These are phyloP conservation scores for Trypanosoma theileri DNA, from an alignment of 208 protist species.

Conservation along the genomic window DNA sequence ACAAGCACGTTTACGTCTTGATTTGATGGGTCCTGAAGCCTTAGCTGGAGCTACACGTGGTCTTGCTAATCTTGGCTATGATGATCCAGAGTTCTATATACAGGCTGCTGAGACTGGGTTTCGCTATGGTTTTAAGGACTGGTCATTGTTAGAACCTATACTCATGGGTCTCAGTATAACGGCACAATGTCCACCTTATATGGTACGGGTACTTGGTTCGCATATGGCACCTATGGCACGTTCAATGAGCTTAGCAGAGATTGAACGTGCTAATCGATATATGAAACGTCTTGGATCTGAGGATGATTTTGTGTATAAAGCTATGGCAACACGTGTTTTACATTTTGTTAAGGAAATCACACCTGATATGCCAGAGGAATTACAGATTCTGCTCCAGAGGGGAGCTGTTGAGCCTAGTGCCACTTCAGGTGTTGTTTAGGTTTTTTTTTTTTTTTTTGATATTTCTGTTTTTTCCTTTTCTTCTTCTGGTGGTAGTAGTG, in stretches of 20 bases:
- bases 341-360: constrained; percentile 92
- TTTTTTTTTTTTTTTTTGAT: constrained; percentile 6
- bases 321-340: constrained; percentile 65
- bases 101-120: constrained; percentile 65
- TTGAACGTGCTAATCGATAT: constrained; percentile 87
- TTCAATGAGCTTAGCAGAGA: constrained; percentile 71
- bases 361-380: constrained; percentile 81
- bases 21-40: constrained; percentile 61
- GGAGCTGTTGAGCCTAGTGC: constrained; percentile 50
- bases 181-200: constrained; percentile 36
- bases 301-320: constrained; percentile 83
- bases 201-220: constrained; percentile 62
- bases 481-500: neutral
- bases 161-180: constrained; percentile 68
- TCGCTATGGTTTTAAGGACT: constrained; percentile 81
- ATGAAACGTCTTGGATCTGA: constrained; percentile 69
- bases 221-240: constrained; percentile 66
- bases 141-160: constrained; percentile 67
- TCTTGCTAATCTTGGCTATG: constrained; percentile 75
- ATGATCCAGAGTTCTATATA: constrained; percentile 68
- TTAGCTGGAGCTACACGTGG: constrained; percentile 55
- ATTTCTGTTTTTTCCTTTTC: constrained; percentile 7
- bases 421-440: constrained; percentile 12
- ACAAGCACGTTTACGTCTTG: constrained; percentile 68
- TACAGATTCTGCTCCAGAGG: constrained; percentile 76